These are phyloP conservation scores for Penicillium ucsense DNA, from an alignment of 495 filamentous ascomycete species.

Conservation along the genomic window DNA sequence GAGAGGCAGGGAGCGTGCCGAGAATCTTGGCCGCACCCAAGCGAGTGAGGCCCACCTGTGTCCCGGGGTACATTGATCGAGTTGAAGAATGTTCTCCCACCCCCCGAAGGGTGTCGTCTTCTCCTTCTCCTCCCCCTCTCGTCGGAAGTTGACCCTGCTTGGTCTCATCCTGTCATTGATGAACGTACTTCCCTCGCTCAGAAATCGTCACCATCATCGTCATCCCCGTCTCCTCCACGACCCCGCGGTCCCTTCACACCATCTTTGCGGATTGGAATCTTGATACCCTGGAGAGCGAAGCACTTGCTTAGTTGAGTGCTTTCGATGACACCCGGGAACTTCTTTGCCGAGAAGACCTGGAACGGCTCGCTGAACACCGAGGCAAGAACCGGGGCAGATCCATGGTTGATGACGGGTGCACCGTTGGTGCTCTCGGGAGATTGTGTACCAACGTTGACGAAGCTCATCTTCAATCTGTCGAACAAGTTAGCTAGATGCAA, in stretches of 20 bases:
- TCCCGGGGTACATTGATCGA: too few species aligned
- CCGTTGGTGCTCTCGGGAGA: constrained; percentile 26
- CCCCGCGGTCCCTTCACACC: constrained; percentile 53
- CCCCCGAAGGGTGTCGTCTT: too few species aligned
- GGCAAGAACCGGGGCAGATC: constrained; percentile 75
- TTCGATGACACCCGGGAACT: constrained; percentile 95
- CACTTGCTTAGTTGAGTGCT: constrained; percentile 87
- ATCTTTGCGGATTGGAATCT: constrained; percentile 90
- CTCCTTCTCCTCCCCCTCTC: too few species aligned
- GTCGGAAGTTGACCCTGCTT: too few species aligned
- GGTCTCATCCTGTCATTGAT: background rate
- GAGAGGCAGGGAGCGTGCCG: too few species aligned
- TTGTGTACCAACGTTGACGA: constrained; percentile 67
- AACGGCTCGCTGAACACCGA: constrained; percentile 83
- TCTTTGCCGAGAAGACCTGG: constrained; percentile 93
- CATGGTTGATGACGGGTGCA: constrained; percentile 56
- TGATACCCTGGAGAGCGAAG: constrained; percentile 93
- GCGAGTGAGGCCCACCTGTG: too few species aligned
- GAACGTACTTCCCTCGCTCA: background rate
- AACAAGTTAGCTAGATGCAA: constrained; percentile 1
- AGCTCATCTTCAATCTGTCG: constrained; percentile 60
- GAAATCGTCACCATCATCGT: constrained; percentile 24
- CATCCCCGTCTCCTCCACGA: constrained; percentile 54
- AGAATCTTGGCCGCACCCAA: too few species aligned
- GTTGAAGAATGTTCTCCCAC: too few species aligned